Evolutionary conservation across 2,329 filamentous ascomycete species (phyloP).

Genomic region (Blumeria graminis): DNA sequence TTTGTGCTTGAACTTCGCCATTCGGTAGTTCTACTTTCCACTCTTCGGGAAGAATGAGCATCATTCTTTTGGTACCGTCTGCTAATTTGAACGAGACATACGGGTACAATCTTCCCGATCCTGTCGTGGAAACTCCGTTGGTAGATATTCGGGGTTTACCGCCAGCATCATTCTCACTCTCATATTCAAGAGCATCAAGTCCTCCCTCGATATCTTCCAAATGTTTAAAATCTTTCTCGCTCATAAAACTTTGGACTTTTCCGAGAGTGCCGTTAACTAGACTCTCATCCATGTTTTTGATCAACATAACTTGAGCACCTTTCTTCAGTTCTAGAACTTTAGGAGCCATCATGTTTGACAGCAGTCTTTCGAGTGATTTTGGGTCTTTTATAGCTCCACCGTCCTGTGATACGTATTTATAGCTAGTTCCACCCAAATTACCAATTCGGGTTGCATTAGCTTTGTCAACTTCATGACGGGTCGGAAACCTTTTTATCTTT

Average conservation of each 20-base stretch:
- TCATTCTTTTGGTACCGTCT: constrained; percentile 49
- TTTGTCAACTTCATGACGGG: constrained; percentile 64
- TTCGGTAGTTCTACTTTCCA: constrained; percentile 98
- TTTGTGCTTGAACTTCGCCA: constrained; percentile 75
- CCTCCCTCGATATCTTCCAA: constrained; percentile 32
- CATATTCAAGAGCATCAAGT: constrained; percentile 21
- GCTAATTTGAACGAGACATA: constrained; percentile 62
- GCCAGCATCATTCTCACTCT: constrained; percentile 19
- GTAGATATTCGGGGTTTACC: constrained; percentile 20
- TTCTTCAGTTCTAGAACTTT: constrained; percentile 60
- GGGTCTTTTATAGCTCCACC: constrained; percentile 42
- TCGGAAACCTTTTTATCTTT: constrained; percentile 42
- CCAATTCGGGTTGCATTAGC: constrained; percentile 58
- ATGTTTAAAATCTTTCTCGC: constrained; percentile 32
- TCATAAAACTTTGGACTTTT: constrained; percentile 63
- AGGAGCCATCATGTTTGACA: constrained; percentile 85
- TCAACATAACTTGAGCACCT: constrained; percentile 95
- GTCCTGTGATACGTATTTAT: constrained; percentile 52
- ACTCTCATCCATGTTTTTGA: constrained; percentile 90
- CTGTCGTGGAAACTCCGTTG: constrained; percentile 9
- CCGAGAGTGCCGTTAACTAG: constrained; percentile 89
- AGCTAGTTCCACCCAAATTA: constrained; percentile 40
- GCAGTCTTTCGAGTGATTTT: constrained; percentile 45
- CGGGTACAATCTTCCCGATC: constrained; percentile 40
- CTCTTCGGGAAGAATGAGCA: constrained; percentile 66